phyloP scores from a whole-genome alignment of 495 filamentous ascomycete genomes.

The Penicillium tannophilum region DNA sequence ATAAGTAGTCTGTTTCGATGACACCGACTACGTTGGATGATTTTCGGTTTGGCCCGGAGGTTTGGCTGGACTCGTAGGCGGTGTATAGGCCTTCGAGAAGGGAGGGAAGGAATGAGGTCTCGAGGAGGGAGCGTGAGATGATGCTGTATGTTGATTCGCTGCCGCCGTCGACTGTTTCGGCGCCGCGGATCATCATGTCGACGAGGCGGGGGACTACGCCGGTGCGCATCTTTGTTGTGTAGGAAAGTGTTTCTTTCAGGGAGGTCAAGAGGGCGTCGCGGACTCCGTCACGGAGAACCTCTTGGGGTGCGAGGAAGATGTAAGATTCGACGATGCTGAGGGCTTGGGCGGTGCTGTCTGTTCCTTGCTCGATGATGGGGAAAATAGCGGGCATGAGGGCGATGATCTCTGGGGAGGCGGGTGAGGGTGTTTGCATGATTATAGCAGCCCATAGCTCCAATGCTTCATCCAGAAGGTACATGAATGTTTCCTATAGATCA shows the following conservation, averaged over 20 bases:
- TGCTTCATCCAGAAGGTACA: slow-evolving; percentile 90
- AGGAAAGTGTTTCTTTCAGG: slow-evolving; percentile 55
- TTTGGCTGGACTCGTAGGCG: slow-evolving; percentile 71
- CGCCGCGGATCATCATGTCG: slow-evolving; percentile 70
- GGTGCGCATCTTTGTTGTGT: slow-evolving; percentile 65
- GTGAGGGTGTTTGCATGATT: slow-evolving; percentile 67
- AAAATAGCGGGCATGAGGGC: slow-evolving; percentile 68
- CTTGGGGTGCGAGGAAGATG: slow-evolving; percentile 73
- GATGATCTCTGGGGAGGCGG: slow-evolving; percentile 66
- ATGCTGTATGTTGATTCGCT: slow-evolving; percentile 61
- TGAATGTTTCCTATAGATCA: slow-evolving; percentile 59
- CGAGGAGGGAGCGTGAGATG: slow-evolving; percentile 67
- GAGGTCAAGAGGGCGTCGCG: slow-evolving; percentile 57
- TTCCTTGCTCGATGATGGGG: slow-evolving; percentile 69
- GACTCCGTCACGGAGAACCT: slow-evolving; percentile 68
- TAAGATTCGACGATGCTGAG: slow-evolving; percentile 78
- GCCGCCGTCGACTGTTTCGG: slow-evolving; percentile 71
- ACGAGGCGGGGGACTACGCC: slow-evolving; percentile 66
- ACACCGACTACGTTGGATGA: slow-evolving; percentile 63
- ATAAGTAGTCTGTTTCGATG: slow-evolving; percentile 80
- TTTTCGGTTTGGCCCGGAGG: slow-evolving; percentile 71
- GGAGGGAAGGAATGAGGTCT: slow-evolving; percentile 64
- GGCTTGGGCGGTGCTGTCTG: slow-evolving; percentile 67
- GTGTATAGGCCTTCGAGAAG: slow-evolving; percentile 72
- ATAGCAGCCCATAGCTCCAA: slow-evolving; percentile 84